phyloP scores from a whole-genome alignment of 495 filamentous ascomycete genomes.

The Echria macrotheca region DNA sequence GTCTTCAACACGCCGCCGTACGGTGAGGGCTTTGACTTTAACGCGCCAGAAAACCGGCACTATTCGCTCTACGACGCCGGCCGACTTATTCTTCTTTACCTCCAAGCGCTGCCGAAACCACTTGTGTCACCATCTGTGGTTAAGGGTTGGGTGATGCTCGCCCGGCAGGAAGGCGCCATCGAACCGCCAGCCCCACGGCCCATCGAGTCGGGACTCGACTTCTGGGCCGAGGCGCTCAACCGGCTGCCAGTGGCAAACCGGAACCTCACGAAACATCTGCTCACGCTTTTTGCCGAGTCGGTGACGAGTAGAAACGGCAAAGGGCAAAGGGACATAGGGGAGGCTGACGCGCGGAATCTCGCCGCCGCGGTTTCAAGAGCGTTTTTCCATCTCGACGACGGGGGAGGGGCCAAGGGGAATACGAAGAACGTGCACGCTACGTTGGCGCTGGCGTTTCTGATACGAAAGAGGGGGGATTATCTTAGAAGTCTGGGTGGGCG shows the following conservation, averaged over 20 bases:
- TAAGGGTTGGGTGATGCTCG: conserved; percentile 25
- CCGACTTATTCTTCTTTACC: conserved; percentile 21
- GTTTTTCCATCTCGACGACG: conserved; percentile 22
- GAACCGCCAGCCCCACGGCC: conserved; percentile 17
- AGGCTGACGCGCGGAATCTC: conserved; percentile 22
- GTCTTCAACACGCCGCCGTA: conserved; percentile 21
- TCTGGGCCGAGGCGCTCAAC: conserved; percentile 32
- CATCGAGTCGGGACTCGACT: conserved; percentile 27
- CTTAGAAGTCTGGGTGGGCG: conserved; percentile 2
- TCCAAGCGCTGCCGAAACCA: conserved; percentile 23
- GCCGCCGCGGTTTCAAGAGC: conserved; percentile 20
- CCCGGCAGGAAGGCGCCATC: conserved; percentile 24
- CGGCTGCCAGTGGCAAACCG: conserved; percentile 20
- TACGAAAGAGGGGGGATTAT: conserved; percentile 27
- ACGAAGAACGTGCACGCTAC: conserved; percentile 23
- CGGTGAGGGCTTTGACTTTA: conserved; percentile 23
- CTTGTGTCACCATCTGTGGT: conserved; percentile 21
- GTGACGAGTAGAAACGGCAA: neutral
- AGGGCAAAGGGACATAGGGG: neutral
- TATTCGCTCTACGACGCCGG: conserved; percentile 27
- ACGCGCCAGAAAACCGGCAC: conserved; percentile 1
- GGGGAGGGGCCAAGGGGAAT: neutral
- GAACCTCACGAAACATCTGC: conserved; percentile 24
- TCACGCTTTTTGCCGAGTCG: conserved; percentile 24
- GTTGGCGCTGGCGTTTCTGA: conserved; percentile 26